A percentile compares a stretch with the other conserved stretches of the same genome.
Evolutionary conservation across 2,329 filamentous ascomycete species (phyloP).

Genomic region (Cyphellophora europaea): DNA sequence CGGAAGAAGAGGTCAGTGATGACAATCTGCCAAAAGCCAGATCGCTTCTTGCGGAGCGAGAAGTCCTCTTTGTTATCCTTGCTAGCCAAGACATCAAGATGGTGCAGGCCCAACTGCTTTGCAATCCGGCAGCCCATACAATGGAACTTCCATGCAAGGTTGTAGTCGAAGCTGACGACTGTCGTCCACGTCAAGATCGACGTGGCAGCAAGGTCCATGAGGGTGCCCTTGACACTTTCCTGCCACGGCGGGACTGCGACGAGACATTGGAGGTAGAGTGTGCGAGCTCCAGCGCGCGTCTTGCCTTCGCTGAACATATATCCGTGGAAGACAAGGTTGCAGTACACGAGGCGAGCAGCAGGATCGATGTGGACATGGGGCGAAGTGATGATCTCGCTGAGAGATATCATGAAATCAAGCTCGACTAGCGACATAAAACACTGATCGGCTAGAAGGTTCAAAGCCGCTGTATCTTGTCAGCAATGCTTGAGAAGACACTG

Average conservation of each 20-base stretch:
- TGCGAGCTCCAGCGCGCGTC: background rate
- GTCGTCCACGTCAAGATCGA: background rate
- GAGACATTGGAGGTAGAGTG: conserved; percentile 1
- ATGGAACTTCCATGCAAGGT: background rate
- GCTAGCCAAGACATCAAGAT: background rate
- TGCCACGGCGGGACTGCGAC: background rate
- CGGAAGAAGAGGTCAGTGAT: conserved; percentile 1
- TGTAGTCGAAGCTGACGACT: conserved; percentile 1
- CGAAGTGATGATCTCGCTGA: background rate
- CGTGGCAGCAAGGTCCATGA: background rate
- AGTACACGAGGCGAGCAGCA: conserved; percentile 1
- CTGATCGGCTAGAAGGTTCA: background rate
- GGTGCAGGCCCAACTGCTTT: background rate
- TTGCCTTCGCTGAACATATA: background rate
- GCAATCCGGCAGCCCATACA: background rate
- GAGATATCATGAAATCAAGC: background rate
- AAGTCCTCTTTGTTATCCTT: background rate
- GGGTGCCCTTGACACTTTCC: background rate
- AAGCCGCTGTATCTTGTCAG: background rate
- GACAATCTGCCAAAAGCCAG: conserved; percentile 1
- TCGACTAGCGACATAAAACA: background rate
- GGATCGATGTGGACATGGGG: conserved; percentile 2
- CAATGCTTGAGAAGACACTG: background rate
- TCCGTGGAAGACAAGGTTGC: conserved; percentile 1
- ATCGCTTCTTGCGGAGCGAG: background rate